Evolutionary conservation across 2,329 filamentous ascomycete species (phyloP).

Genomic region (Alternaria novae-zelandiae): DNA sequence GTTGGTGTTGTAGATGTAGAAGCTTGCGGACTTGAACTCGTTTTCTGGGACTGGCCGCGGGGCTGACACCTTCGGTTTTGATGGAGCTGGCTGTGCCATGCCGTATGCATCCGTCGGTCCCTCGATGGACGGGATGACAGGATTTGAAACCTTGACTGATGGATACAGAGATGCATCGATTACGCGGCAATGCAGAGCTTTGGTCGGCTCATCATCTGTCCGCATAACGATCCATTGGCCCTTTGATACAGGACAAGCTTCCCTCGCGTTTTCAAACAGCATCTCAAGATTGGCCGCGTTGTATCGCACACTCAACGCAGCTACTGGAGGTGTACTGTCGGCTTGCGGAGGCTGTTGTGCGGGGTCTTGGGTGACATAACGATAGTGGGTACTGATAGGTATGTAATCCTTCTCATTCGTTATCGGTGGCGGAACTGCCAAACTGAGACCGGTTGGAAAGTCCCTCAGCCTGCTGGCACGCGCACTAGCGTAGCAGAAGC

Average conservation of each 20-base stretch:
- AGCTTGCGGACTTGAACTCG: constrained; percentile 42
- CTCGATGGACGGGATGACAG: constrained; percentile 22
- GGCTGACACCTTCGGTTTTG: neutral
- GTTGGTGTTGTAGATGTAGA: constrained; percentile 60
- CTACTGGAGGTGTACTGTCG: neutral
- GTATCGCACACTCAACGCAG: constrained; percentile 30
- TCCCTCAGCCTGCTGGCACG: constrained; percentile 53
- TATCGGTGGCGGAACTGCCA: constrained; percentile 56
- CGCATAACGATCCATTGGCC: constrained; percentile 62
- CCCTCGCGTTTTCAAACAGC: constrained; percentile 45
- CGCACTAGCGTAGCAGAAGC: constrained; percentile 75
- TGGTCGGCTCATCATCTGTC: constrained; percentile 15
- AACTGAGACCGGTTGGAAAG: constrained; percentile 63
- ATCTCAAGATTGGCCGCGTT: constrained; percentile 52
- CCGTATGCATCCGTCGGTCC: neutral
- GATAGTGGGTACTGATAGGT: neutral
- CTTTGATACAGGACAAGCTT: constrained; percentile 45
- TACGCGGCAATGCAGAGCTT: constrained; percentile 59
- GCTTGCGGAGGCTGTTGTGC: neutral
- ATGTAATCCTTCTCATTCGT: constrained; percentile 26
- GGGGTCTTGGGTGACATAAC: neutral
- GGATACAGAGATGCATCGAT: constrained; percentile 54
- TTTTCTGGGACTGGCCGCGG: constrained; percentile 3
- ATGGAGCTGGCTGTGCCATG: neutral
- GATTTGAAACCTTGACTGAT: constrained; percentile 44